Percentiles rank a stretch among this genome's conserved stretches.
Evolutionary conservation across 2,329 filamentous ascomycete genomes (phyloP).

Genomic region (Podosphaera xanthii): DNA sequence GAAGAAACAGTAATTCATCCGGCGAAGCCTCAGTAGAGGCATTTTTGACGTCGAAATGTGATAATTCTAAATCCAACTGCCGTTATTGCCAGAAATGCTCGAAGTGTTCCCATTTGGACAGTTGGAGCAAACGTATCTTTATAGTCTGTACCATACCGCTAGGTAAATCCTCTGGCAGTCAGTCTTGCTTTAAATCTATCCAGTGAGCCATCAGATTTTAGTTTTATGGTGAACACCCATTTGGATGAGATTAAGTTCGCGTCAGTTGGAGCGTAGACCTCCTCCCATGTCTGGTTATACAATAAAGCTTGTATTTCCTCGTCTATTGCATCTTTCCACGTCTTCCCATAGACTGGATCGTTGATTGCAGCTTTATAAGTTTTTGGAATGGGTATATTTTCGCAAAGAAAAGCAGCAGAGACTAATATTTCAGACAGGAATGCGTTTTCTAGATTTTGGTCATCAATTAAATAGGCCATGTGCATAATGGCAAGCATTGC

Average conservation of each 20-base stretch:
- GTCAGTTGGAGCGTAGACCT: background rate
- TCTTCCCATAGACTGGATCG: background rate
- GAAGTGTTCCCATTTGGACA: too few relatives aligned
- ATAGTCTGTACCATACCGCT: too few relatives aligned
- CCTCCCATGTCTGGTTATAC: background rate
- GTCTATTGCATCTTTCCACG: background rate
- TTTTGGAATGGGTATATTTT: background rate
- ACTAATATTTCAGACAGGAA: background rate
- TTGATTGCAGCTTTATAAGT: background rate
- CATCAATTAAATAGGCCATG: background rate
- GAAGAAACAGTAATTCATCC: too few relatives aligned
- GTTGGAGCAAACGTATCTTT: too few relatives aligned
- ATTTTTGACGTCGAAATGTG: too few relatives aligned
- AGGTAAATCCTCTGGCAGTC: too few relatives aligned
- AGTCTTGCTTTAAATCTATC: background rate
- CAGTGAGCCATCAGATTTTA: background rate
- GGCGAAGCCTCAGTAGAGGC: too few relatives aligned
- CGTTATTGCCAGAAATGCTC: too few relatives aligned
- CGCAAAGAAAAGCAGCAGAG: background rate
- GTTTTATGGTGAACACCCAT: background rate
- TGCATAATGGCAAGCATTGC: background rate
- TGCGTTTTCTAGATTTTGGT: background rate
- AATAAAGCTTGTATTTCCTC: background rate
- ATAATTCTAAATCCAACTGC: too few relatives aligned
- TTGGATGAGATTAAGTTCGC: background rate